Percentiles rank a stretch among this genome's conserved stretches.
phyloP scores from a whole-genome alignment of 2,329 filamentous ascomycete species.

The Ceratocystis lukuohia region DNA sequence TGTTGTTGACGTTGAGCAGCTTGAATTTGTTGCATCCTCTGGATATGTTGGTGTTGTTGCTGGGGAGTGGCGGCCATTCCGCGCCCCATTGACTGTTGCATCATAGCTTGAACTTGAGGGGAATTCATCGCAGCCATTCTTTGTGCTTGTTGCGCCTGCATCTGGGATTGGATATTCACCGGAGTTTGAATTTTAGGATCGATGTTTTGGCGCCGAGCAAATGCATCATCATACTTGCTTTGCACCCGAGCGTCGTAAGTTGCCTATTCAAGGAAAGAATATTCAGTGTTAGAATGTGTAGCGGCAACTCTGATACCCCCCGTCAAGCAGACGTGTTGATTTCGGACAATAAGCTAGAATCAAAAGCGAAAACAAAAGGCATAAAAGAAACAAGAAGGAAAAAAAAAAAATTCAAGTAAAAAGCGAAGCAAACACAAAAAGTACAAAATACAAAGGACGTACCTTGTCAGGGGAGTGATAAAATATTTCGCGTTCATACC shows the following conservation, averaged over 20 bases:
- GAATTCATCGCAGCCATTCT: not conserved
- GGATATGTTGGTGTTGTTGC: slow-evolving; percentile 20
- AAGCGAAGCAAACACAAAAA: not conserved
- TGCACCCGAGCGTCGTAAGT: slow-evolving; percentile 38
- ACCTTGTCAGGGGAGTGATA: slow-evolving; percentile 37
- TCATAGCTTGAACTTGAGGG: slow-evolving; percentile 5
- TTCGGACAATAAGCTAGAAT: not conserved
- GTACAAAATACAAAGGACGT: slow-evolving; percentile 20
- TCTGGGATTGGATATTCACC: slow-evolving; percentile 2
- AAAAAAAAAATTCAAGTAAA: not conserved
- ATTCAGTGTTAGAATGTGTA: slow-evolving; percentile 1
- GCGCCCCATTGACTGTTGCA: slow-evolving; percentile 23
- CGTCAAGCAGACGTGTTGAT: not conserved
- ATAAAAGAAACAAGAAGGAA: not conserved
- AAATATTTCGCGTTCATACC: slow-evolving; percentile 37
- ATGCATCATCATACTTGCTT: slow-evolving; percentile 36
- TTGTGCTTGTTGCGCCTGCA: slow-evolving; percentile 8
- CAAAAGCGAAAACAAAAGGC: not conserved
- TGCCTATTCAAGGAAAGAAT: slow-evolving; percentile 27
- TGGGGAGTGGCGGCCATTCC: slow-evolving; percentile 23
- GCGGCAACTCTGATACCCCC: not conserved
- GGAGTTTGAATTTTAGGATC: slow-evolving; percentile 31
- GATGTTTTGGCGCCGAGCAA: slow-evolving; percentile 38
- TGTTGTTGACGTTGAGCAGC: slow-evolving; percentile 25
- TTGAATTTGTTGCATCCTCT: slow-evolving; percentile 18